Base-by-base conservation (phyloP, 1,139 yeast genomes). In the Geotrichum phurueaensis region DNA sequence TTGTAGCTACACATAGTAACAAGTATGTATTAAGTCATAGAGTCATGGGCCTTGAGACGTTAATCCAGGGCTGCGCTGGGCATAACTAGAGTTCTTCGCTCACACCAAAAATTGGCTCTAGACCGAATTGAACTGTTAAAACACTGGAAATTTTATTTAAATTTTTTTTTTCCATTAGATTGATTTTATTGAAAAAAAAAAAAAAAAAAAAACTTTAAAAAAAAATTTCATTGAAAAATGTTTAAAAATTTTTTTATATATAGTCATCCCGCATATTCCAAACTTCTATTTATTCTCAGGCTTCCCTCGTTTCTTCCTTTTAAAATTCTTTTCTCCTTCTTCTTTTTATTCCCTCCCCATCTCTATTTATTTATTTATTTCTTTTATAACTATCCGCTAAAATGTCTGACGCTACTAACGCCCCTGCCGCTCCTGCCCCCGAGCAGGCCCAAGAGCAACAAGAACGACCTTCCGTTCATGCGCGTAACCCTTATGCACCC, bases 401-500 rank as follows among this genome's bases (percentile, higher is more conserved):
- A 13, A 39, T 39, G 23, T 31, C 53, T 23, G 49, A 27, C 20
- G 47, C 54, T 25, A n/a, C 58, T 20, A 36, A 51, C 33, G 45
- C 51, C 15, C 18, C 58, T 22, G 25, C 61, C 57, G 51, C 58
- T 31, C 33, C 39, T 33, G 39, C 39, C 39, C n/a, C 39, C 39
- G 39, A 33, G 39, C 39, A 33, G 9, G 5, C 33, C 33, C 33
- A 29, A 29, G n/a, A n/a, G 45, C 49, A 65, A 59, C 45, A 61
- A 54, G 25, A 55, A 51, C 23, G 57, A 22, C 55, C 56, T 39
- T 47, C 60, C 20, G 68, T 71, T 62, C 70, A 62, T n/a, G 71
- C 59, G 47, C 60, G 69, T 47, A 92, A 92, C 73, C 98, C 98
- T 65, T 94, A 94, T 71, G 98, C 97, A 33, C 96, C 97, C 65